These are phyloP conservation scores for Micromonas commoda DNA, from an alignment of 139 green algal genomes.

Conservation along the genomic window DNA sequence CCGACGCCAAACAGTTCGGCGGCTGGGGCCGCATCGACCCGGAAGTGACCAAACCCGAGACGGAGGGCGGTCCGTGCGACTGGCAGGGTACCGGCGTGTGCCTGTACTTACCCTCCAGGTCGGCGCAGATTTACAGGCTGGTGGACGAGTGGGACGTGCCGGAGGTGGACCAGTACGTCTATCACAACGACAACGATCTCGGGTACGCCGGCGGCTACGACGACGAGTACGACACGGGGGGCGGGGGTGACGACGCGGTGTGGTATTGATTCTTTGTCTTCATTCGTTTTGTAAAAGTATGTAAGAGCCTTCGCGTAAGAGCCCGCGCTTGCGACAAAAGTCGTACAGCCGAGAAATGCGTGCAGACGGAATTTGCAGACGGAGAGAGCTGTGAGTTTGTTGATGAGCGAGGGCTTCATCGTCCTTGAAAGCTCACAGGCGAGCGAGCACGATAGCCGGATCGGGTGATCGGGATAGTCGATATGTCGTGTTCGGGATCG, in stretches of 20 bases:
- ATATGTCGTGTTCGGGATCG: too few relatives aligned
- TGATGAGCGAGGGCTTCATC: too few relatives aligned
- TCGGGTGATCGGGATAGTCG: too few relatives aligned
- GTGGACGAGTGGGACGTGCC: conserved; percentile 17
- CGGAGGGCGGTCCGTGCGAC: neutral
- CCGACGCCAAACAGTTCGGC: conserved; percentile 70
- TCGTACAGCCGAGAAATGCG: too few relatives aligned
- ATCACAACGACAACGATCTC: neutral
- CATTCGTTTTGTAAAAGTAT: neutral
- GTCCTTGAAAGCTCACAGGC: too few relatives aligned
- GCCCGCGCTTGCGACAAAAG: too few relatives aligned
- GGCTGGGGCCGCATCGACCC: conserved; percentile 57
- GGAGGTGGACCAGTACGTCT: neutral
- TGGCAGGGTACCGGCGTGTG: conserved; percentile 14
- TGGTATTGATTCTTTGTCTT: neutral
- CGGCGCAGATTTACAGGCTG: conserved; percentile 20
- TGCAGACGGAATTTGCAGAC: too few relatives aligned
- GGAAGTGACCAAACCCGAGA: conserved; percentile 66
- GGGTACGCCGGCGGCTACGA: neutral
- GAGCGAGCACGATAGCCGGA: too few relatives aligned
- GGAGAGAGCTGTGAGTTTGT: too few relatives aligned
- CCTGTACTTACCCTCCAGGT: conserved; percentile 4
- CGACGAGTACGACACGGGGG: neutral
- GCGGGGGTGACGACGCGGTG: neutral
- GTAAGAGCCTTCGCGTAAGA: too few relatives aligned